A percentile compares a stretch with the other conserved stretches of the same genome.
phyloP scores from a whole-genome alignment of 768 basidiomycete species.

The Suillus occidentalis region DNA sequence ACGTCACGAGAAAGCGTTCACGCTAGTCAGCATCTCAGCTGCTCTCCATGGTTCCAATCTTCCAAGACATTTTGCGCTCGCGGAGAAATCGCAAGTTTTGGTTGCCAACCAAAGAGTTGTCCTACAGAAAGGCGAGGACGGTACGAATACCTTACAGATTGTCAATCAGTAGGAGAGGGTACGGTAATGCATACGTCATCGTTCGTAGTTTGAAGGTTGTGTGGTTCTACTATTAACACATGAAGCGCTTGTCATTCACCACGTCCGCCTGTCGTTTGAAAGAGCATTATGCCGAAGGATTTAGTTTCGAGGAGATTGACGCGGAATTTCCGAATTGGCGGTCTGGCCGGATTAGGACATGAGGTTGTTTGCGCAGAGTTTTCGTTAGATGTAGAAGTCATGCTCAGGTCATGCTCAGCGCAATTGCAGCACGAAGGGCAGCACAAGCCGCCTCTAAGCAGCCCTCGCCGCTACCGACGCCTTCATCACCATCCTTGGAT shows the following conservation, averaged over 20 bases:
- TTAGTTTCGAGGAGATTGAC: no score
- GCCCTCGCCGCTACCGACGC: not conserved
- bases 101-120: not conserved
- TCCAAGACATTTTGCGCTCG: constrained; percentile 19
- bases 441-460: not conserved
- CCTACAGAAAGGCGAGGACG: constrained; percentile 7
- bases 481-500: not conserved
- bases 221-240: not conserved
- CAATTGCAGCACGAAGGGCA: constrained; percentile 1
- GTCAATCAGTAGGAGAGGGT: not conserved
- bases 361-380: no score
- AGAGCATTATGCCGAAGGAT: no score
- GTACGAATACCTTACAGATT: constrained; percentile 12
- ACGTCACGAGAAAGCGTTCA: constrained; percentile 25
- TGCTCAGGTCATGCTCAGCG: not conserved
- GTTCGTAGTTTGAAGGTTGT: not conserved
- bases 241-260: not conserved
- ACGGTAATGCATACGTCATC: not conserved
- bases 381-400: not conserved
- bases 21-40: constrained; percentile 22
- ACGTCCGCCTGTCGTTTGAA: not conserved
- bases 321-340: no score
- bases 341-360: no score
- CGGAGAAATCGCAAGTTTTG: not conserved
- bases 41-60: constrained; percentile 27